Conservation (phyloP, 805 yeast genomes). For the Zygoascus biomembranicola region DNA sequence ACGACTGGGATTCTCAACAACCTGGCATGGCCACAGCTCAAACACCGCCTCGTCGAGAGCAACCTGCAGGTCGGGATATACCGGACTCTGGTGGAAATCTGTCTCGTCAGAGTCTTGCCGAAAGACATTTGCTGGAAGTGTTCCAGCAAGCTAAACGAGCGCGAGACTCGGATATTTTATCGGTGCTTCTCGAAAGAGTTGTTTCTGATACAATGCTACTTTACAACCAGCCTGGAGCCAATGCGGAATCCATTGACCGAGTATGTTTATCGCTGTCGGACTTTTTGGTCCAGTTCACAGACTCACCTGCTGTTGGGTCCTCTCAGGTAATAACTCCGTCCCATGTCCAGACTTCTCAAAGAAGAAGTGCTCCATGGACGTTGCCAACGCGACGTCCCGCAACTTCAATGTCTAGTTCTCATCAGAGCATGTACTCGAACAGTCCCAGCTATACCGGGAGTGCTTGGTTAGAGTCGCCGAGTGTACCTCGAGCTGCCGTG, state of each 20-base stretch:
- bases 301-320: background rate
- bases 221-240: conserved; percentile 6
- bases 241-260: conserved; percentile 7
- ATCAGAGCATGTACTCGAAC: background rate
- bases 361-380: background rate
- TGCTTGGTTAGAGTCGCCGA: background rate
- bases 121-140: conserved; percentile 16
- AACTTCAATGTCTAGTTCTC: background rate
- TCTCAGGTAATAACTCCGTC: background rate
- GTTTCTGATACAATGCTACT: conserved; percentile 16
- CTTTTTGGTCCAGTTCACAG: conserved; percentile 4
- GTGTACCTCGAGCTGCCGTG: background rate
- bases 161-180: conserved; percentile 13
- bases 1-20: background rate
- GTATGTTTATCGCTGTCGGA: conserved; percentile 17
- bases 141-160: conserved; percentile 13
- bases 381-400: background rate
- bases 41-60: background rate
- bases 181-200: conserved; percentile 19
- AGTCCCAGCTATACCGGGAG: background rate
- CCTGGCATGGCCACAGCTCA: background rate
- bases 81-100: background rate
- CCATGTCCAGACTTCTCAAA: background rate
- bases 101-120: conserved; percentile 18
- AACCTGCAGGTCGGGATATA: background rate